A percentile compares a stretch with the other conserved stretches of the same genome.
Evolutionary conservation across 2,329 filamentous ascomycete genomes (phyloP).

Genomic region (Fusarium anthophilum): DNA sequence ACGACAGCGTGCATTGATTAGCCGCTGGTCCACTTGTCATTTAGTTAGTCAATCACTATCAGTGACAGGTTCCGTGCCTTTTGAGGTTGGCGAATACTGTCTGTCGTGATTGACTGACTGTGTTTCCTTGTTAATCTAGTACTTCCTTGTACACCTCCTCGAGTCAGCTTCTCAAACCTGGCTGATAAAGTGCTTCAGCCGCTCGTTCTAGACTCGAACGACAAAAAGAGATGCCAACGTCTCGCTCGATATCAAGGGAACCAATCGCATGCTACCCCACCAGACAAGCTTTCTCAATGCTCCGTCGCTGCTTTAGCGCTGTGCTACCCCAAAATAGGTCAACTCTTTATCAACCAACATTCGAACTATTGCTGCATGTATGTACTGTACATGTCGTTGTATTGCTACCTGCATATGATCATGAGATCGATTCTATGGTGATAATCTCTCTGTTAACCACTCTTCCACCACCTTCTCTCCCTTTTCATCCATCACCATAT

Average conservation of each 20-base stretch:
- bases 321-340: constrained; percentile 1
- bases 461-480: constrained; percentile 42
- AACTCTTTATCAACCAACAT: neutral
- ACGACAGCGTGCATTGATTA: constrained; percentile 31
- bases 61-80: neutral
- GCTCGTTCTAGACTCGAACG: constrained; percentile 2
- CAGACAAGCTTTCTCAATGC: constrained; percentile 38
- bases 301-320: constrained; percentile 23
- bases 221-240: neutral
- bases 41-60: constrained; percentile 8
- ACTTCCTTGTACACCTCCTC: neutral
- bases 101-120: neutral
- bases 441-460: constrained; percentile 45
- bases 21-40: constrained; percentile 21
- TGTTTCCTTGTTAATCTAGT: neutral
- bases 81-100: neutral
- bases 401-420: neutral
- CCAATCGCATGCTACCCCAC: constrained; percentile 11
- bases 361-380: neutral
- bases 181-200: neutral
- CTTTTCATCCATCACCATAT: constrained; percentile 39
- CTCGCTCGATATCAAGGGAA: neutral
- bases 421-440: neutral
- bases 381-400: neutral
- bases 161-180: neutral